Evolutionary conservation across 345 rosid genomes (phyloP), one percentile per base, ranked within the genome.

Genomic region (Aethionema arabicum): DNA sequence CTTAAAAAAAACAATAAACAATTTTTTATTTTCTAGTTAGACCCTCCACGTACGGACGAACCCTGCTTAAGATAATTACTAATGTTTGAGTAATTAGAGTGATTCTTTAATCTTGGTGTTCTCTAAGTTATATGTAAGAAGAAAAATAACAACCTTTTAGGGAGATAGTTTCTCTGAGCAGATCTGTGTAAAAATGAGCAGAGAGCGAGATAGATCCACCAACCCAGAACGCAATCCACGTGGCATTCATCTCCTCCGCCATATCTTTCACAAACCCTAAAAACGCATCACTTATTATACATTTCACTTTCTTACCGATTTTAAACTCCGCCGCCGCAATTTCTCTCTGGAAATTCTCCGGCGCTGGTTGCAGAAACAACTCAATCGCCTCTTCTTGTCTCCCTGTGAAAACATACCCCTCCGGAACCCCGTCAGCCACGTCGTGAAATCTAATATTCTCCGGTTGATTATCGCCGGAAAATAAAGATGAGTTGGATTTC

Each of bases 231-330:
- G 85, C 57, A 38, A 82, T 14, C 95, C 92, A 87, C 13, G 82
- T 61, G 44, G 75, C 65, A 4, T 30, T 52, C 65, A 73, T 35
- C 15, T 67, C 74, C 29, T 52, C 13, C 0, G 87, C 85, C 46
- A 87, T 64, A 4, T 72, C 79, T 6, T 56, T 78, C 0, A 70
- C 65, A 59, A 67, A 82, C 79, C 77, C 68, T 38, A 77, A 51
- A 76, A 90, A 82, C 12, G 78, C 83, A 33, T 87, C 93, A 0
- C 83, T 66, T 1, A 87, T 13, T 62, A 85, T 3, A 52, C 82
- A 77, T n/a, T 37, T 80, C 45, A 87, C 62, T 29, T 52, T 65
- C 42, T 6, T 38, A 4, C 91, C 86, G 0, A 48, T 62, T 47
- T 74, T 83, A 1, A 16, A 67, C 53, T 56, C 81, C 0, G 84